Conservation (phyloP, 768 basidiomycete species). For the Trametes sanguinea region DNA sequence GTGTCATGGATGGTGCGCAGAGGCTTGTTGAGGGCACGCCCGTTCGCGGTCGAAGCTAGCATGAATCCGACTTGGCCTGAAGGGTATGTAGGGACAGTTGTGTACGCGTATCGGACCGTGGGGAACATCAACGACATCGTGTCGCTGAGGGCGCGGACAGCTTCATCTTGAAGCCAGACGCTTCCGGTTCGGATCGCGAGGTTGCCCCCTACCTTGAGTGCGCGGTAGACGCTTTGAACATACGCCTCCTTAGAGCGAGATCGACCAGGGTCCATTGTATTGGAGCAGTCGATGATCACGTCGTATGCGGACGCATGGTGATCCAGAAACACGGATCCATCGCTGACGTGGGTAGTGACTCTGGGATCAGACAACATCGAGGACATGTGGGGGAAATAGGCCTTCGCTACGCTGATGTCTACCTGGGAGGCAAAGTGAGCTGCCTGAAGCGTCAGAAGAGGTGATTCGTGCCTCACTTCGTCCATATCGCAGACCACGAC, state of each 20-base stretch:
- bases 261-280: conserved; percentile 94
- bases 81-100: conserved; percentile 99
- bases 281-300: conserved; percentile 98
- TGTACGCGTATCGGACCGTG: conserved; percentile 86
- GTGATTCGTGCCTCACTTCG: conserved; percentile 52
- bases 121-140: conserved; percentile 77
- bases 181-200: conserved; percentile 96
- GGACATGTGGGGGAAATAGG: conserved; percentile 93
- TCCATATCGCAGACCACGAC: conserved; percentile 98
- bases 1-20: conserved; percentile 70
- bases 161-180: conserved; percentile 88
- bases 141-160: conserved; percentile 74
- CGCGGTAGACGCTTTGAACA: conserved; percentile 90
- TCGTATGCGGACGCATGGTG: conserved; percentile 89
- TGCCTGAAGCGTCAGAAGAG: too few species aligned
- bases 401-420: conserved; percentile 92
- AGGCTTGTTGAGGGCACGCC: conserved; percentile 70
- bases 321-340: conserved; percentile 95
- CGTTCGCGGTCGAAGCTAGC: conserved; percentile 76
- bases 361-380: conserved; percentile 73
- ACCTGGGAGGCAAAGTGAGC: conserved; percentile 49
- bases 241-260: conserved; percentile 95
- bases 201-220: conserved; percentile 84
- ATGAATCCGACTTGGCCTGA: conserved; percentile 98
- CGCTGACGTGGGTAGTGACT: conserved; percentile 85